Evolutionary conservation across 495 filamentous ascomycete genomes (phyloP).

Genomic region (Tuber umbilicatum): DNA sequence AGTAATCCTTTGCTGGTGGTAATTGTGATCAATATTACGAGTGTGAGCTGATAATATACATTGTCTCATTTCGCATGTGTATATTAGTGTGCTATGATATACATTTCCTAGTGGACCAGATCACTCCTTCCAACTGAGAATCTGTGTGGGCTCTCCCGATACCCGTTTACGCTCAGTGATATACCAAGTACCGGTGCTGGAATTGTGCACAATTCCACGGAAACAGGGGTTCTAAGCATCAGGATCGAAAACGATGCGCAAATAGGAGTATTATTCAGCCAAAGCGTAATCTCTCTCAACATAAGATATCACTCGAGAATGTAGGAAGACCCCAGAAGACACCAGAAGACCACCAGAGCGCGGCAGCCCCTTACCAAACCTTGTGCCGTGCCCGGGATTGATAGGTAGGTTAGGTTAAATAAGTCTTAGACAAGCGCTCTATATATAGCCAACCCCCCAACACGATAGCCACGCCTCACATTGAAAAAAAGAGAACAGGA

Average conservation of each 20-base stretch:
- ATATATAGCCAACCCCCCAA: neutral
- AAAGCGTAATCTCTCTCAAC: neutral
- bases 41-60: too few species aligned
- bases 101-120: neutral
- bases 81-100: neutral
- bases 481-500: neutral
- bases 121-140: neutral
- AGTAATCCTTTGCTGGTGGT: too few species aligned
- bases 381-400: neutral
- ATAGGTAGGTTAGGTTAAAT: neutral
- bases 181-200: neutral
- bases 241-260: neutral
- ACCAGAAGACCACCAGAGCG: neutral
- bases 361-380: neutral
- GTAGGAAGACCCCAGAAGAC: neutral
- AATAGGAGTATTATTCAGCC: neutral
- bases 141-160: neutral
- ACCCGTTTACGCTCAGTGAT: neutral
- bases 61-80: too few species aligned
- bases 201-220: neutral
- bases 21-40: too few species aligned
- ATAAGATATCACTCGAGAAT: neutral
- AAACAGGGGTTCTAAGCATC: neutral
- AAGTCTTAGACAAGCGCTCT: neutral
- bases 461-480: neutral